Base-by-base conservation (phyloP, 768 basidiomycete genomes). In the Boletus rubescentipes region DNA sequence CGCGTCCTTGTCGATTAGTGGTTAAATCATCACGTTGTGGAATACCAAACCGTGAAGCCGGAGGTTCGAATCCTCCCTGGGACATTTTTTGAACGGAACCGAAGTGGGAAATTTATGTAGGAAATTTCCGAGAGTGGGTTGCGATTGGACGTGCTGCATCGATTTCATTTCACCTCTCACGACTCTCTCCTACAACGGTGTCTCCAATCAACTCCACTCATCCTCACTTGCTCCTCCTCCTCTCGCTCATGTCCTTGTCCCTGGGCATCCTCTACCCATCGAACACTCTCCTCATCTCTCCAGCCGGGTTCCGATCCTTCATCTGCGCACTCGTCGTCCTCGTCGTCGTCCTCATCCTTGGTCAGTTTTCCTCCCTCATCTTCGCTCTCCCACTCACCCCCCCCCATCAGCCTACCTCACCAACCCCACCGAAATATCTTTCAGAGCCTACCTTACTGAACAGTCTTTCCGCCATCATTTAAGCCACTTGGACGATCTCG, bases 391-490 rank as follows among this genome's bases (percentile, higher is more conserved):
- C 31, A 12, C 50, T 58, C 30, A 53, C 49, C 49, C 21, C 46
- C 26, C 5, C 36, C 42, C 41, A 55, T 40, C 75, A 98, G 96
- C 95, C 44, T 93, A 93, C 77, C 83, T 95, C 68, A 92, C 93
- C 32, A 98, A 98, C 72, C 96, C 96, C 21, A 85, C 88, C 51
- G 94, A 98, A 72, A 86, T 86, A 43, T 93, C 93, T 8, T 98
- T 99, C 73, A 86, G 95, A 48, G 79, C 93, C 18, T 95, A 92
- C 74, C 86, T 98, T 61, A 98, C 95, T n/a, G 94, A 97, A 67
- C 91, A 91, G 66, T 95, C 93, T 23, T 98, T 99, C 71, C 91
- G 95, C 48, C 90, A 91, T 51, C 94, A 98, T 70, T 82, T 98
- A 55, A 91, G 85, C 55, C 87, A 86, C 51, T 82, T 97, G 63